Evolutionary conservation across 129 eudicot genomes (phyloP), one percentile per base, ranked within the genome.

Genomic region (Daucus carota): DNA sequence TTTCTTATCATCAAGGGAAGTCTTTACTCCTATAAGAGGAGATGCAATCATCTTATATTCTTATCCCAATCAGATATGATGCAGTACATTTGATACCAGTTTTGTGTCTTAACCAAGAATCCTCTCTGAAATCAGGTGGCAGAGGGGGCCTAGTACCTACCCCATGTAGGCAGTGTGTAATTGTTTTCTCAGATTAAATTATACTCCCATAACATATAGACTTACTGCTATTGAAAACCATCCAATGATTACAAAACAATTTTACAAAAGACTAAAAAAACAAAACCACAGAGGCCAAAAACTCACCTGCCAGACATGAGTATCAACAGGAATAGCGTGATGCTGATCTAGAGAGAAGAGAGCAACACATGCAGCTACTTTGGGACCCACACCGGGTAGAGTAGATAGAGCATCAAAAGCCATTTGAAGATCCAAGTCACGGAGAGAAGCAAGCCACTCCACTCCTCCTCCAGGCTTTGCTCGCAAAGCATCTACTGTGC

Each of bases 381-480:
- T 94, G 29, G 99, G 99, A 70, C 99, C 99, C 33, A 94, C 99
- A 28, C 99, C 99, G 74, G 99, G 96, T 80, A 94, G 79, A 80
- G 88, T 87, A 44, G 66, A 85, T 22, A 94, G 91, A 68, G 96
- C 90, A 70, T 84, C 85, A 24, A 88, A 85, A 12, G 85, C 92
- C 77, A 79, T 85, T 75, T 85, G 86, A 78, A 89, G 99, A 76
- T 88, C 90, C 57, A 80, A 77, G 65, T 86, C 79, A 69, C 99
- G 87, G 20, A 94, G 89, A 74, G 97, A 84, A 77, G 85, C 73
- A 78, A 94, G 94, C 97, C 99, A 94, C 80, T 85, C 79, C 71
- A 66, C 78, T 82, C 99, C 99, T 75, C 99, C 97, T 71, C 93
- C 92, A 70, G 94, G 88, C 80, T 91, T 94, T 34, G 89, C 86